Percentiles rank a stretch among this genome's conserved stretches.
Conservation (phyloP, 2,329 filamentous ascomycete genomes). For the Huntiella bhutanensis region DNA sequence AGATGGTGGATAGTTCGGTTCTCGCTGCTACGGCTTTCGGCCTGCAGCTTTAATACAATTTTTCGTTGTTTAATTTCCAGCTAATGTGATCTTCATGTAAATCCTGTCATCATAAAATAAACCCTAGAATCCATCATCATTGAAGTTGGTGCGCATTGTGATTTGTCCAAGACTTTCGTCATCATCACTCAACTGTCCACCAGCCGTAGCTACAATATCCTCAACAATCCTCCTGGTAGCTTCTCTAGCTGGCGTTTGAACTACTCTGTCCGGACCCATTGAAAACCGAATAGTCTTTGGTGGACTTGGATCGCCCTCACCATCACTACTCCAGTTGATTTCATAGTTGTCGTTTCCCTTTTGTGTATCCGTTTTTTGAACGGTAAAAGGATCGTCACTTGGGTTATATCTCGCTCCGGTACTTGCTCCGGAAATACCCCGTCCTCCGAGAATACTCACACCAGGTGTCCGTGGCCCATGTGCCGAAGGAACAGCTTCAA, state of each 20-base stretch:
- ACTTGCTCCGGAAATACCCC: not conserved
- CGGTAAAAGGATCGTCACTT: conserved; percentile 24
- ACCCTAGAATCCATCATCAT: conserved; percentile 33
- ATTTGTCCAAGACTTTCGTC: conserved; percentile 48
- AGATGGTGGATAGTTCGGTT: not conserved
- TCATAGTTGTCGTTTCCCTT: conserved; percentile 26
- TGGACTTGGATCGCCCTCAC: conserved; percentile 60
- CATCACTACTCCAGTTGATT: conserved; percentile 58
- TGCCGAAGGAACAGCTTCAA: conserved; percentile 21
- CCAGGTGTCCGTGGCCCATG: conserved; percentile 52
- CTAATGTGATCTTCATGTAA: no score
- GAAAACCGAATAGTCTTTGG: conserved; percentile 87
- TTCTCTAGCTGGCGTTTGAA: conserved; percentile 69
- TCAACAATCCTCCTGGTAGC: conserved; percentile 68
- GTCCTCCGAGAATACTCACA: conserved; percentile 66
- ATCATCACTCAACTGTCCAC: conserved; percentile 22
- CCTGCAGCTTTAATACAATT: no score
- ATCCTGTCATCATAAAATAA: no score
- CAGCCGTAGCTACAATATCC: conserved; percentile 58
- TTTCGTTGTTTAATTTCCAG: no score
- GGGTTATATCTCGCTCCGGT: not conserved
- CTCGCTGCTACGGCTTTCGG: not conserved
- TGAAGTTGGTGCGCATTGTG: conserved; percentile 41
- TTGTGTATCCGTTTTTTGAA: conserved; percentile 12
- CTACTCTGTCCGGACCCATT: conserved; percentile 52